Evolutionary conservation across 257 asterid genomes (phyloP).

Genomic region (Jasminum sambac): DNA sequence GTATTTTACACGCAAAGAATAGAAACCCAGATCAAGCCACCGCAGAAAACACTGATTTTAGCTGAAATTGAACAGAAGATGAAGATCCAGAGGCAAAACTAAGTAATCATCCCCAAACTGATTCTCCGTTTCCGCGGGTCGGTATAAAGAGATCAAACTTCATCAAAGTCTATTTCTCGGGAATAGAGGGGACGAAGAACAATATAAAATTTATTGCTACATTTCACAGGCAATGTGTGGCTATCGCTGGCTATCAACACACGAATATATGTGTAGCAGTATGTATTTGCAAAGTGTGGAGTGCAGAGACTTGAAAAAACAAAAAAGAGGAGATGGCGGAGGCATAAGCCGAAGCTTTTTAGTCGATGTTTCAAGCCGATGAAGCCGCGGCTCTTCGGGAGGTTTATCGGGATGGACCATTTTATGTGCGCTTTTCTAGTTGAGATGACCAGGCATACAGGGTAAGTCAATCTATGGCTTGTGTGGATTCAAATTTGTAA

Average conservation of each 20-base stretch:
- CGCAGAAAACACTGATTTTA: neutral
- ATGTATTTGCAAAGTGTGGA: neutral
- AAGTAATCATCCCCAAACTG: neutral
- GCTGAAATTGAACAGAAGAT: neutral
- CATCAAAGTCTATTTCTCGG: neutral
- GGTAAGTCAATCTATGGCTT: too few relatives aligned
- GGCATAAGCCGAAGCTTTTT: neutral
- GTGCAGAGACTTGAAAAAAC: neutral
- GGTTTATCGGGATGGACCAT: neutral
- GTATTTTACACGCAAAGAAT: neutral
- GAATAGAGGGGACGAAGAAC: neutral
- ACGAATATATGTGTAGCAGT: neutral
- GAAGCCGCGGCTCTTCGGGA: conserved; percentile 2
- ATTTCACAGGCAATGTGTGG: neutral
- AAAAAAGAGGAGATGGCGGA: neutral
- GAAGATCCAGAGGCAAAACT: neutral
- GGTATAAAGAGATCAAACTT: neutral
- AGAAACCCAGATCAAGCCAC: neutral
- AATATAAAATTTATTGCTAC: neutral
- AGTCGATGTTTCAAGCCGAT: neutral
- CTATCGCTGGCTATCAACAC: neutral
- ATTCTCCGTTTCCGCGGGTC: neutral
- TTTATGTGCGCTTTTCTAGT: neutral
- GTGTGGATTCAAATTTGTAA: too few relatives aligned
- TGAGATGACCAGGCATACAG: too few relatives aligned